Base-by-base conservation (phyloP, 2,329 filamentous ascomycete species). In the Chrysoporthe austroafricana region DNA sequence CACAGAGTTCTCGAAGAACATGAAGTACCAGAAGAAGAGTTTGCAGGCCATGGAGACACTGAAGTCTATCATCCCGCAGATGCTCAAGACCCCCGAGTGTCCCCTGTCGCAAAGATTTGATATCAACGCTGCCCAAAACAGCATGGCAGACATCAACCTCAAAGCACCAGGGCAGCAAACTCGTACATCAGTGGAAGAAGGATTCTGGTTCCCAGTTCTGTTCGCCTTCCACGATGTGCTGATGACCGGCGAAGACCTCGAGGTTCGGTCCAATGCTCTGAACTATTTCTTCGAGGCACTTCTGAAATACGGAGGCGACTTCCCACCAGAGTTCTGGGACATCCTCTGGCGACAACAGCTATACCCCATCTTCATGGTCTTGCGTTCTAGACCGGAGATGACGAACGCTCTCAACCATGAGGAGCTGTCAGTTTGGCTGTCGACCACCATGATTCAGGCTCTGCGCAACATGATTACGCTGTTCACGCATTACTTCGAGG, bases 201-300 rank as follows among this genome's bases (percentile, higher is more conserved):
- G 96, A 48, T 99, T 94, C 79, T 99, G 96, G 96, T 99, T 99
- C 79, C 96, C 96, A 0, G 92, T 99, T 6, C 84, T 99, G 42
- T 98, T 99, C 76, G 95, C 96, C 3, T 99, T 99, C 83, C 96
- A 99, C 77, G 96, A 99, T 77, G 94, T 99, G 32, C 83, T 99
- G 60, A 99, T 99, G 96, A 99, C 96, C 1, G 96, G 96, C 2
- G 96, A 99, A 79, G 96, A 99, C 77, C 85, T 99, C 21, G 96
- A 99, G 79, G 96, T 98, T 52, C 91, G 96, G 68, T 97, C 88
- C 1, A 90, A 88, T 79, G 96, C 96, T 2, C 84, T 99, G 52
- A 97, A 94, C 73, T 99, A 98, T 79, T 93, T 99, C 70, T 99
- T 99, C 74, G 95, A 98, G 68, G 94, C 94, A 0, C 84, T 99